These are phyloP conservation scores for Penicillium lividum DNA, from an alignment of 495 filamentous ascomycete genomes.

Conservation along the genomic window DNA sequence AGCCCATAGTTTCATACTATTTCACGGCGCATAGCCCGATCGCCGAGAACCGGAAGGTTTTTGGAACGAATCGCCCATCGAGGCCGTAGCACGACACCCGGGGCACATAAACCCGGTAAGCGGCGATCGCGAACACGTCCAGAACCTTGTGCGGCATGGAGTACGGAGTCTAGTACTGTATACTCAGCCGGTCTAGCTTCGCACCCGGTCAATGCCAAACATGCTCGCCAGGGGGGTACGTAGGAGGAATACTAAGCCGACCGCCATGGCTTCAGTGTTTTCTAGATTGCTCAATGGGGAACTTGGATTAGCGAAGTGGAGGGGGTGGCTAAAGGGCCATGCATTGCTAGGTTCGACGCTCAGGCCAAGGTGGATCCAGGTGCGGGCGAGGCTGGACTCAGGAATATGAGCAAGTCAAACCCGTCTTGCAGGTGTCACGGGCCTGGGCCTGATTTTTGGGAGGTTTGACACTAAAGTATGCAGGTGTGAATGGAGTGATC, in stretches of 20 bases:
- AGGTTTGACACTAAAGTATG: conserved; percentile 9
- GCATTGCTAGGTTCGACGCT: conserved; percentile 19
- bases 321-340: conserved; percentile 1
- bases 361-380: conserved; percentile 26
- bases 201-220: neutral
- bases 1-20: conserved; percentile 8
- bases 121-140: conserved; percentile 21
- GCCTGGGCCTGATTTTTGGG: conserved; percentile 2
- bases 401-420: conserved; percentile 12
- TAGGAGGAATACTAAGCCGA: neutral
- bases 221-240: neutral
- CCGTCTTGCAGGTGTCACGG: conserved; percentile 18
- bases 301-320: neutral
- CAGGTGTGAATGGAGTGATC: conserved; percentile 14
- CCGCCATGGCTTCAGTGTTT: neutral
- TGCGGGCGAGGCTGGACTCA: conserved; percentile 19
- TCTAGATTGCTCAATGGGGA: neutral
- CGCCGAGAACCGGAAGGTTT: conserved; percentile 25
- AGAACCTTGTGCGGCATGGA: conserved; percentile 13
- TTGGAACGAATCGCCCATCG: conserved; percentile 17
- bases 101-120: conserved; percentile 12
- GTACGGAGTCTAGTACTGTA: no score
- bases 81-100: conserved; percentile 17
- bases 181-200: neutral
- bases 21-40: conserved; percentile 3